A percentile compares a stretch with the other conserved stretches of the same genome.
Evolutionary conservation across 1,139 yeast species (phyloP).

Genomic region (Diutina scorzettiae): DNA sequence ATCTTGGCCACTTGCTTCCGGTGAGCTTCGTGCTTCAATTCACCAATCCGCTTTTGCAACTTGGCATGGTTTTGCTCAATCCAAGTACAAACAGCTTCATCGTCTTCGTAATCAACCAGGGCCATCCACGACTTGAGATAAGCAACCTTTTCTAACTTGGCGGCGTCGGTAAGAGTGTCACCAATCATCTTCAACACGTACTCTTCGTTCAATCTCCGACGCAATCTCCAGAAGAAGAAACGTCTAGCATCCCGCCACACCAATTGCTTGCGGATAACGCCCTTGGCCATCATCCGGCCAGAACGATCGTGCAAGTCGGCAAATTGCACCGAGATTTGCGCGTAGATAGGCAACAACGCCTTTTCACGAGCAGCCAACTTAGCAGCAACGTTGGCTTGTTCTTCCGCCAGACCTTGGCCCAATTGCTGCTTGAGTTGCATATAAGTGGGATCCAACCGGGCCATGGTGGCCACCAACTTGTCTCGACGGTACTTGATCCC

Average conservation of each 20-base stretch:
- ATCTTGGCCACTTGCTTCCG: constrained; percentile 50
- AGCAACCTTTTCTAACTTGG: constrained; percentile 72
- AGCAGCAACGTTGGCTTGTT: constrained; percentile 50
- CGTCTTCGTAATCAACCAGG: constrained; percentile 58
- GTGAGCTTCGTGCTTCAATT: constrained; percentile 52
- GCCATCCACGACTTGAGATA: constrained; percentile 86
- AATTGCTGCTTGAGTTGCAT: constrained; percentile 52
- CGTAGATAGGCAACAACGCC: constrained; percentile 72
- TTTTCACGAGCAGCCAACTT: constrained; percentile 71
- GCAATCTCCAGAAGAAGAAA: constrained; percentile 96
- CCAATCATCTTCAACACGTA: constrained; percentile 69
- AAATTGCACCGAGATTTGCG: constrained; percentile 87
- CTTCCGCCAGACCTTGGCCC: constrained; percentile 45
- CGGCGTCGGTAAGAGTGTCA: constrained; percentile 47
- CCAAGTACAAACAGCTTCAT: constrained; percentile 74
- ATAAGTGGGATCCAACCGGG: constrained; percentile 72
- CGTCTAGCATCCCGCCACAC: constrained; percentile 86
- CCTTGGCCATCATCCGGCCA: constrained; percentile 95
- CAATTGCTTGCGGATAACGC: constrained; percentile 72
- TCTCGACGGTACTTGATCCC: constrained; percentile 95
- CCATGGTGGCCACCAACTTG: constrained; percentile 80
- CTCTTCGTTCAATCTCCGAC: constrained; percentile 92
- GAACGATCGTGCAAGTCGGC: constrained; percentile 97
- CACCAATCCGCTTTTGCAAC: constrained; percentile 49
- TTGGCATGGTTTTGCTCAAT: constrained; percentile 66